phyloP scores from a whole-genome alignment of 2,329 filamentous ascomycete species.

The Ophidiomyces ophidiicola region DNA sequence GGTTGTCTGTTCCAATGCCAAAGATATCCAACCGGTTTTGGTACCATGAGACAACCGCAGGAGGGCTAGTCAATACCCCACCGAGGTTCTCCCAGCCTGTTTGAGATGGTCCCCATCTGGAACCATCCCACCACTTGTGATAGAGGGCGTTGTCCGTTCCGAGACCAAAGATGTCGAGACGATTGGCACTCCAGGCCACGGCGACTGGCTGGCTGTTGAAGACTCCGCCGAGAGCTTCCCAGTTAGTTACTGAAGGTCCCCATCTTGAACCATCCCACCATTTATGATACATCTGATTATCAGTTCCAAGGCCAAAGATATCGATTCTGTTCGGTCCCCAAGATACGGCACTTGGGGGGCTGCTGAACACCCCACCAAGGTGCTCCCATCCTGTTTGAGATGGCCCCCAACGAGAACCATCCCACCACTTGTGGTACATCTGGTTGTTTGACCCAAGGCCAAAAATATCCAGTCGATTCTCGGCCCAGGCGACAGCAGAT shows the following conservation, averaged over 20 bases:
- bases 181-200: conserved; percentile 13
- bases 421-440: conserved; percentile 17
- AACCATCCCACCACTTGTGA: conserved; percentile 15
- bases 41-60: conserved; percentile 16
- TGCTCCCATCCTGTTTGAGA: conserved; percentile 14
- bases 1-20: conserved; percentile 17
- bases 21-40: conserved; percentile 17
- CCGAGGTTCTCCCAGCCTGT: conserved; percentile 17
- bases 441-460: conserved; percentile 16
- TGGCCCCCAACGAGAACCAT: conserved; percentile 13
- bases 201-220: conserved; percentile 13
- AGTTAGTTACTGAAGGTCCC: conserved; percentile 11
- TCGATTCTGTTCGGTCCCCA: conserved; percentile 17
- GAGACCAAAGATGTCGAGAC: conserved; percentile 14
- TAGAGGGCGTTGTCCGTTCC: conserved; percentile 14
- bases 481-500: conserved; percentile 15
- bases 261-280: conserved; percentile 15
- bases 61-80: conserved; percentile 16
- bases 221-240: conserved; percentile 13
- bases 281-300: conserved; percentile 16
- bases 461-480: conserved; percentile 17
- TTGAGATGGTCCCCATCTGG: conserved; percentile 12
- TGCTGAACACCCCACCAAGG: conserved; percentile 16
- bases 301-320: conserved; percentile 17
- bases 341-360: conserved; percentile 16